phyloP scores from a whole-genome alignment of 2,329 filamentous ascomycete genomes.

The Fusarium sp. region DNA sequence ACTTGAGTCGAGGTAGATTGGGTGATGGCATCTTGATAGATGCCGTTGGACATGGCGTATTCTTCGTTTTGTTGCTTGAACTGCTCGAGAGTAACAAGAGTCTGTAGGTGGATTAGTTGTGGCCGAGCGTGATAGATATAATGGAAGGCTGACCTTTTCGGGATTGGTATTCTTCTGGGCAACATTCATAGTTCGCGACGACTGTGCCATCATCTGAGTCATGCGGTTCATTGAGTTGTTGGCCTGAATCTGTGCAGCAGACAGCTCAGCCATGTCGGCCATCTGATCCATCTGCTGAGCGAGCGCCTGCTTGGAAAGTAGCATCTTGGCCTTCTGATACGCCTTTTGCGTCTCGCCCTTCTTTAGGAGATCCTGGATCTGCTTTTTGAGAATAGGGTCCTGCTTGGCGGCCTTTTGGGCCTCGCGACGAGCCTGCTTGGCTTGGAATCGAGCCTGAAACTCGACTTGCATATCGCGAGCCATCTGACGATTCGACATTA shows the following conservation, averaged over 20 bases:
- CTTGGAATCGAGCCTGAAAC: slow-evolving; percentile 72
- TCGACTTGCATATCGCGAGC: slow-evolving; percentile 72
- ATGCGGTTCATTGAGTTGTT: slow-evolving; percentile 75
- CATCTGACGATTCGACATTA: slow-evolving; percentile 69
- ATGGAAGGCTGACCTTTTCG: slow-evolving; percentile 58
- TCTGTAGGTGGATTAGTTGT: slow-evolving; percentile 53
- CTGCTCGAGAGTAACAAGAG: slow-evolving; percentile 70
- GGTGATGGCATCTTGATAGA: slow-evolving; percentile 87
- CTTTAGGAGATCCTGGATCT: slow-evolving; percentile 72
- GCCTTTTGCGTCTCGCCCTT: slow-evolving; percentile 73
- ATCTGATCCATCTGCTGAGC: slow-evolving; percentile 73
- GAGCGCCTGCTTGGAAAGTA: slow-evolving; percentile 70
- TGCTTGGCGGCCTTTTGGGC: slow-evolving; percentile 71
- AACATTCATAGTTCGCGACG: slow-evolving; percentile 67
- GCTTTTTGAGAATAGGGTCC: slow-evolving; percentile 70
- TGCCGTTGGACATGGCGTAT: slow-evolving; percentile 73
- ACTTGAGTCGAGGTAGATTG: slow-evolving; percentile 79
- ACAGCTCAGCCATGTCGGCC: slow-evolving; percentile 72
- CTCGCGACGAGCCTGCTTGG: slow-evolving; percentile 71
- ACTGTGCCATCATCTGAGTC: slow-evolving; percentile 72
- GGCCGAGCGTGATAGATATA: neutral
- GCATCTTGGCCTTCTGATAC: slow-evolving; percentile 72
- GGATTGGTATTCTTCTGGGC: slow-evolving; percentile 70
- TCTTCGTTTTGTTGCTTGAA: slow-evolving; percentile 73
- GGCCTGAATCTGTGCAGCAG: slow-evolving; percentile 70